Base-by-base conservation (phyloP, 2,329 filamentous ascomycete genomes). In the Berkeleyomyces rouxiae region DNA sequence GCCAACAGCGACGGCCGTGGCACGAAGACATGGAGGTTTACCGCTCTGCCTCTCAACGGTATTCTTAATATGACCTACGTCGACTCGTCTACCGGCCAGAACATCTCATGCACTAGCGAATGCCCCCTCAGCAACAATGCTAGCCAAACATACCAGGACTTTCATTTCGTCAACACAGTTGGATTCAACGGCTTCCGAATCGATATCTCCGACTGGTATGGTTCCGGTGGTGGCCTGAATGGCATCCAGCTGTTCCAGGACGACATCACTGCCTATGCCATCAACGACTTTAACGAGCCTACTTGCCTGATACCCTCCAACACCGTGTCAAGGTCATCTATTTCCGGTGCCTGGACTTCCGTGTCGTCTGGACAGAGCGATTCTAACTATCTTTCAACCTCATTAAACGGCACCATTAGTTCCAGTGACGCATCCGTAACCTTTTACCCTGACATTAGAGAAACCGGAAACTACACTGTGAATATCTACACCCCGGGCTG, bases 51-150 rank as follows among this genome's bases (percentile, higher is more conserved):
- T 4, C 83, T 92, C 69, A 85, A 88, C 66, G 93, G 93, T 61
- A 96, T 99, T 71, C 88, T 99, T 84, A 96, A 97, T 73, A 80
- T 99, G 70, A 95, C 90, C 44, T 97, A 93, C 68, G 84, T 85
- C 66, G 90, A 97, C 69, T 85, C 87, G 33, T 76, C 71, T 46
- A 87, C 82, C 1, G 86, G 87, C 36, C 75, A 81, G 59, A 85
- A 85, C 62, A 74, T 77, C 39, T 84, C 81, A 63, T 99, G 93
- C 74, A 90, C 91, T 61, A 86, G 84, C 65, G 80, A 83, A 69
- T 99, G 93, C 69, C 88, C 91, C n/a, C 79, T 99, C 58, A 90
- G 87, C 66, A 78, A 84, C 69, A 83, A 89, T 69, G 74, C 78
- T 16, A 81, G 78, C 4, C 72, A 85, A 59, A 73, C 78, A 59